Evolutionary conservation across 352 stramenopile species (phyloP).

Genomic region (Phytopythium chamaehyphon): DNA sequence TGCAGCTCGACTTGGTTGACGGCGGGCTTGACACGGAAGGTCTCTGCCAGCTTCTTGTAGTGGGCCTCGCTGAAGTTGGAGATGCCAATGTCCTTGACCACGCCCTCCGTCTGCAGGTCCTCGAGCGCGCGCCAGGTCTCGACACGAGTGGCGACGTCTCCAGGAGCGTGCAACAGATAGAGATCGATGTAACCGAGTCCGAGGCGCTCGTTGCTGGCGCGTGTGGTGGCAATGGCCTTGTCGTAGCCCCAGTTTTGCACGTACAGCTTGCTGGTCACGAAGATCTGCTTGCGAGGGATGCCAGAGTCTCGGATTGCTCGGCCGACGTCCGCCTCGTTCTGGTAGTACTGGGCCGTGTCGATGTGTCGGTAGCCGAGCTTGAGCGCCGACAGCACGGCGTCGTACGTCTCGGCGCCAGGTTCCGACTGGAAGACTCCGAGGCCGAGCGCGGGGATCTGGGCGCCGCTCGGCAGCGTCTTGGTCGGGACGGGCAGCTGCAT

Average conservation of each 20-base stretch:
- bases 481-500: too few species aligned
- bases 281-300: conserved; percentile 66
- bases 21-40: conserved; percentile 45
- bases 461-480: conserved; percentile 38
- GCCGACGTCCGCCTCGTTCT: conserved; percentile 85
- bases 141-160: conserved; percentile 20
- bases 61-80: conserved; percentile 88
- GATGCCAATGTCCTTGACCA: conserved; percentile 81
- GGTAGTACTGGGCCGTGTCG: conserved; percentile 86
- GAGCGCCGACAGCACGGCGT: conserved; percentile 48
- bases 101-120: conserved; percentile 38
- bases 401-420: conserved; percentile 46
- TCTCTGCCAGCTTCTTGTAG: conserved; percentile 68
- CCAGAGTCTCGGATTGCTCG: conserved; percentile 65
- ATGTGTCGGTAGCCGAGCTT: conserved; percentile 85
- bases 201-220: conserved; percentile 51
- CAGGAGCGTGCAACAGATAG: conserved; percentile 70
- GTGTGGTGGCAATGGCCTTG: conserved; percentile 43
- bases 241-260: conserved; percentile 60
- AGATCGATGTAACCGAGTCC: conserved; percentile 78
- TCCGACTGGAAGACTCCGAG: conserved; percentile 52
- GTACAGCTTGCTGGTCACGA: conserved; percentile 86
- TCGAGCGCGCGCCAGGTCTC: conserved; percentile 57
- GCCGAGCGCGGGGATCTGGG: conserved; percentile 40
- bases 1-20: conserved; percentile 86